Evolutionary conservation across 495 filamentous ascomycete species (phyloP), one percentile per base, ranked within the genome.

Genomic region (Trichocladium antarcticum): DNA sequence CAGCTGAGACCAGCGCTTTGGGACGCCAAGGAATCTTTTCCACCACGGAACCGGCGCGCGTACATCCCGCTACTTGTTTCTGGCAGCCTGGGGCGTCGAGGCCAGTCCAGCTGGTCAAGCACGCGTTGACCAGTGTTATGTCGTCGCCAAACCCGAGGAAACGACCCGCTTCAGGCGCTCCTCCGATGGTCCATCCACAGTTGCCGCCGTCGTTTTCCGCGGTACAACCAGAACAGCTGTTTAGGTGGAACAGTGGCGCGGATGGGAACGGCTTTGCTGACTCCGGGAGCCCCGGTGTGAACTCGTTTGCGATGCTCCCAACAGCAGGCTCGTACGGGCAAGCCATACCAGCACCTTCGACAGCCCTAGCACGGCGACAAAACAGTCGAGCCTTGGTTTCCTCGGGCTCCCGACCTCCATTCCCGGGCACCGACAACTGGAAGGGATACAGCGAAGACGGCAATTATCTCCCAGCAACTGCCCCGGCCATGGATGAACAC

Each of bases 101-200:
- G 22, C 37, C 48, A 37, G 17, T 44, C 31, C 54, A 32, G 35
- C 14, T 17, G 17, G 45, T 40, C 35, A 29, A 24, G 47, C 58
- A 31, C 50, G 63, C 66, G 63, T 60, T 63, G 45, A 54, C 54
- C 36, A 46, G 65, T 53, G 60, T 58, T 60, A 72, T 73, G 69
- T 66, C 74, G 62, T 60, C 65, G 39, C 67, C 73, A 22, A 78
- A 77, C 49, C 57, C 76, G 41, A 75, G 83, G 66, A 90, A 90
- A 68, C 74, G 86, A 63, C 74, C 84, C 50, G 83, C 84, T 27
- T 81, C 85, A 37, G 86, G 85, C 56, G 65, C 82, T 34, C 72
- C 75, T 1, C 80, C 84, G 6, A 70, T 74, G 40, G 63, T 72
- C 78, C 21, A 65, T 75, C 38, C 72, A 20, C 49, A 69, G 64